Evolutionary conservation across 257 asterid species (phyloP).

Genomic region (Plectranthus barbatus): DNA sequence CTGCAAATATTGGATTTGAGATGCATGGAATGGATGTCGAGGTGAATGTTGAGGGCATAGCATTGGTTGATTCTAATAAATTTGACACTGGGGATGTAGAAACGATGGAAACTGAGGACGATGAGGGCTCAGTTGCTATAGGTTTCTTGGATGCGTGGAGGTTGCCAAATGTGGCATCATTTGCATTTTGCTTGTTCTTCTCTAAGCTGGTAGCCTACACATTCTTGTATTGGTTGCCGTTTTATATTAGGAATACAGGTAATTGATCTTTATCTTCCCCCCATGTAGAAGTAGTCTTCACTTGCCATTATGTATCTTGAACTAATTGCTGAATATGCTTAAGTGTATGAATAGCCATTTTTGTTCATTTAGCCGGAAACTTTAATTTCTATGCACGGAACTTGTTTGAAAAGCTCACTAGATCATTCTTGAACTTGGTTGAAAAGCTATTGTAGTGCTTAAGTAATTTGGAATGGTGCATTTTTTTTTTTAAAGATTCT

Average conservation of each 20-base stretch:
- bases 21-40: slow-evolving; percentile 40
- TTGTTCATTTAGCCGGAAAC: neutral
- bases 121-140: slow-evolving; percentile 48
- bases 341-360: neutral
- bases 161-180: slow-evolving; percentile 76
- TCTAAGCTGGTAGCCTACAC: slow-evolving; percentile 97
- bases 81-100: slow-evolving; percentile 31
- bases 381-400: neutral
- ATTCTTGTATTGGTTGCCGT: slow-evolving; percentile 93
- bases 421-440: neutral
- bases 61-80: slow-evolving; percentile 45
- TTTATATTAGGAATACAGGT: slow-evolving; percentile 91
- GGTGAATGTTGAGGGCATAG: slow-evolving; percentile 54
- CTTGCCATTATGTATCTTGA: neutral
- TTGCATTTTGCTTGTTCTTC: slow-evolving; percentile 80
- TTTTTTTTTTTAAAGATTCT: neutral
- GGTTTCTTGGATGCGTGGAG: slow-evolving; percentile 91
- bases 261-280: neutral
- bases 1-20: slow-evolving; percentile 57
- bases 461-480: neutral
- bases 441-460: neutral
- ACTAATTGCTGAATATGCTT: neutral
- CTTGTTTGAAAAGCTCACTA: neutral
- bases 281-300: neutral
- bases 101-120: slow-evolving; percentile 20